Base-by-base conservation (phyloP, 2,329 filamentous ascomycete genomes). In the Fusarium bactridioides region DNA sequence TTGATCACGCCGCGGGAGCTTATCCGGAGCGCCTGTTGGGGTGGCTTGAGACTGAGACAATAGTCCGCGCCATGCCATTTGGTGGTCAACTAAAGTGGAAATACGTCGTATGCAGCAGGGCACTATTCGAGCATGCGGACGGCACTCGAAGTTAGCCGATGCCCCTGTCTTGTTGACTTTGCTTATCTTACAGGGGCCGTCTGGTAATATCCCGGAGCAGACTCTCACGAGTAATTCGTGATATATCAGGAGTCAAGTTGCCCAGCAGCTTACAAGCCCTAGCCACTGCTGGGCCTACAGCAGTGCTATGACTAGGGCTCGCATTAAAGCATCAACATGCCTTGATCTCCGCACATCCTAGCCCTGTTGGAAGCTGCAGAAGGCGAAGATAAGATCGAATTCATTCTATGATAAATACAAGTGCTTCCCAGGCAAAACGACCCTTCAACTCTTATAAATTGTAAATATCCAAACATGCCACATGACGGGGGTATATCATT, bases 31-130 rank as follows among this genome's bases (percentile, higher is more conserved):
- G 54, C 47, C 45, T 60, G 37, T 27, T 35, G 48, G 38, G 38
- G 35, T 58, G 66, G 64, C 66, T 69, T 53, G 33, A 38, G 29
- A 53, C 61, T 70, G 70, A 72, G 66, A 72, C 70, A 73, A 54
- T 51, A 64, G 64, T 45, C 53, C 60, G 41, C 57, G 57, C 57
- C 67, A 57, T 64, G 19, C 21, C 48, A 59, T 41, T 27, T 23
- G 44, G 45, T 57, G 37, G 60, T 31, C 25, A 38, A 48, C 50
- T 31, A n/a, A 56, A 63, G 53, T 47, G 37, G 57, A 66, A 70
- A 60, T 62, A 47, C 23, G 13, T 58, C 56, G 41, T 38, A 53
- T 57, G 56, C 29, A 45, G 37, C 29, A 18, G 31, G 41, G 23
- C 33, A 51, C 44, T 61, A 35, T 53, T 37, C 31, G 40, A 43